A percentile compares a stretch with the other conserved stretches of the same genome.
phyloP scores from a whole-genome alignment of 768 basidiomycete genomes.

The Sporobolomyces phaffii region DNA sequence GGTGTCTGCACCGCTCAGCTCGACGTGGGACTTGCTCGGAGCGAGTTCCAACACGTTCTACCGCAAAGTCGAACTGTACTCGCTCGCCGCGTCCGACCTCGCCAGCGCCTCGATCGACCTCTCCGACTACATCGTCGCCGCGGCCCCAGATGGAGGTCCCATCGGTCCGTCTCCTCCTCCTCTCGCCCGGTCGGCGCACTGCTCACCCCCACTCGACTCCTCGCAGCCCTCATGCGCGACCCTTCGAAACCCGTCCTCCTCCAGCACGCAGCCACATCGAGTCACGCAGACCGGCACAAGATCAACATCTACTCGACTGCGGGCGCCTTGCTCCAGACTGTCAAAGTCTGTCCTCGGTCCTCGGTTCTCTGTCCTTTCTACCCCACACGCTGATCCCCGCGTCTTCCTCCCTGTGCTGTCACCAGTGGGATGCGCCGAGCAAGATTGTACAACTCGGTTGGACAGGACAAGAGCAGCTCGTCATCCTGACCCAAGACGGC shows the following conservation, averaged over 20 bases:
- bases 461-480: constrained; percentile 62
- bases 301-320: constrained; percentile 82
- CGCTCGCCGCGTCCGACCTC: constrained; percentile 56
- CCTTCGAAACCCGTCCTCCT: constrained; percentile 69
- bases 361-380: not conserved
- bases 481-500: constrained; percentile 85
- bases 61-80: constrained; percentile 69
- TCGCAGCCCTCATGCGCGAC: constrained; percentile 78
- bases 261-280: constrained; percentile 55
- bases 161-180: constrained; percentile 67
- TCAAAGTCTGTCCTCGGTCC: constrained; percentile 52
- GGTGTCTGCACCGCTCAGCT: constrained; percentile 53
- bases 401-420: not conserved
- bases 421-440: constrained; percentile 20
- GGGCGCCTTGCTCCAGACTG: constrained; percentile 55
- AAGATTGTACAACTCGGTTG: constrained; percentile 62
- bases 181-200: no score
- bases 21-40: constrained; percentile 82
- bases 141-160: constrained; percentile 80
- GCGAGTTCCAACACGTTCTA: constrained; percentile 63
- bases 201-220: not conserved
- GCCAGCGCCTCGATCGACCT: constrained; percentile 67
- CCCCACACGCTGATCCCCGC: not conserved
- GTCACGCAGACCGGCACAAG: constrained; percentile 52
- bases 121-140: constrained; percentile 69